Evolutionary conservation across 306 rosid species (phyloP).

Genomic region (Citrullus mucosospermus): DNA sequence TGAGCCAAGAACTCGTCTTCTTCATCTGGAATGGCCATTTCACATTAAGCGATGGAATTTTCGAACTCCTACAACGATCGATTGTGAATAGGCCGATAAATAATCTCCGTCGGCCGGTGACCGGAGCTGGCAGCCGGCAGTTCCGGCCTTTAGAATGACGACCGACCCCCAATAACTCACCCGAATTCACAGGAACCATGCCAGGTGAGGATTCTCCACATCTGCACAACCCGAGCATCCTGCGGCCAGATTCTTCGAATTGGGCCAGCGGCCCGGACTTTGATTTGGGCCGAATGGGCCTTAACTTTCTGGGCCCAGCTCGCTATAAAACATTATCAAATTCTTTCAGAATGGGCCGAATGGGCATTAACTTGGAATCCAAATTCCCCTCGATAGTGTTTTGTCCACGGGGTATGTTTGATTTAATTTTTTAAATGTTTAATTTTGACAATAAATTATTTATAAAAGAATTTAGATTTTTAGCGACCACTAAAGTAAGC

Average conservation of each 20-base stretch:
- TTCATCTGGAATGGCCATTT: constrained; percentile 54
- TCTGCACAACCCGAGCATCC: not conserved
- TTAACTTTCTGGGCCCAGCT: not conserved
- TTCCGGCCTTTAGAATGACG: constrained; percentile 8
- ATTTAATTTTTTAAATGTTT: too few relatives aligned
- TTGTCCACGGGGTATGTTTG: too few relatives aligned
- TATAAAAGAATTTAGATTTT: too few relatives aligned
- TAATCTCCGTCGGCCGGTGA: not conserved
- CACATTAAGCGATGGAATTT: not conserved
- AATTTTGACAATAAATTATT: too few relatives aligned
- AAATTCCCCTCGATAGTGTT: too few relatives aligned
- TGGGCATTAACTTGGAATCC: too few relatives aligned
- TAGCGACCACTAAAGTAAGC: too few relatives aligned
- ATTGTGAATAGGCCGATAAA: not conserved
- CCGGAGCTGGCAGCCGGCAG: constrained; percentile 4
- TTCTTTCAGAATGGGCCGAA: not conserved
- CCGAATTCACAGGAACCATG: not conserved
- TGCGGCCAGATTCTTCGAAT: not conserved
- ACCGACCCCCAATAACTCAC: not conserved
- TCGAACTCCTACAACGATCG: not conserved
- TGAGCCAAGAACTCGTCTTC: constrained; percentile 69
- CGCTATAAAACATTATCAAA: not conserved
- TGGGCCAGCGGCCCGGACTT: not conserved
- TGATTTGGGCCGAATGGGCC: not conserved
- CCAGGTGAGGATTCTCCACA: not conserved